Evolutionary conservation across 495 filamentous ascomycete genomes (phyloP), one percentile per base, ranked within the genome.

Genomic region (Chaetomium tenue): DNA sequence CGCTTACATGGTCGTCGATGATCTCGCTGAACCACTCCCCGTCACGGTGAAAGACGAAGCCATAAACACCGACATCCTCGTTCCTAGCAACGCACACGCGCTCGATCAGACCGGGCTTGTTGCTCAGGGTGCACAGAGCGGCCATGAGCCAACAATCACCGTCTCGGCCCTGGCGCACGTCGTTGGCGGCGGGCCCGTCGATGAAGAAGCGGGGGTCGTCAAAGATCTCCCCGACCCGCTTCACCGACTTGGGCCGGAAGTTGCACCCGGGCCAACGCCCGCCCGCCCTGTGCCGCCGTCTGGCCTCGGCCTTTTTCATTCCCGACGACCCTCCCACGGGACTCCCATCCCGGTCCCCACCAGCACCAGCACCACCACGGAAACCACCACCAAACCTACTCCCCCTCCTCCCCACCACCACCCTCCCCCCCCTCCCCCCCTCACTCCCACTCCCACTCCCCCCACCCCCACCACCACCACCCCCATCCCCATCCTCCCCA

Each of bases 101-200:
- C 69, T 92, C 86, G 60, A 97, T 90, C 64, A 97, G 76, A 0
- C 85, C 87, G 39, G 85, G 78, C 76, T 93, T 92, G 71, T 92
- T 93, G 46, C 86, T 88, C 64, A 97, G 82, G 0, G 91, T 93
- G 65, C 87, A 91, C 53, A 98, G 73, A 12, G 91, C 93, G 26
- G 92, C 89, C 80, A 97, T 84, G 59, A 97, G 82, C 92, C 93
- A 97, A 74, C 93, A 97, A 72, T 97, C 92, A 2, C 93, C 93
- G 68, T 89, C 88, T 52, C 85, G 80, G 3, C 88, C 88, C 71
- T 93, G 89, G 23, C 88, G 86, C 22, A 96, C 87, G 77, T 94
- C 90, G 63, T 88, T 91, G 18, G 93, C 90, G 18, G 86, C 88
- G 8, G 91, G 87, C 3, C 90, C 92, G 66, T 94, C 90, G 66